A percentile compares a stretch with the other conserved stretches of the same genome.
phyloP scores from a whole-genome alignment of 2,329 filamentous ascomycete genomes.

The Triangularia verruculosa region DNA sequence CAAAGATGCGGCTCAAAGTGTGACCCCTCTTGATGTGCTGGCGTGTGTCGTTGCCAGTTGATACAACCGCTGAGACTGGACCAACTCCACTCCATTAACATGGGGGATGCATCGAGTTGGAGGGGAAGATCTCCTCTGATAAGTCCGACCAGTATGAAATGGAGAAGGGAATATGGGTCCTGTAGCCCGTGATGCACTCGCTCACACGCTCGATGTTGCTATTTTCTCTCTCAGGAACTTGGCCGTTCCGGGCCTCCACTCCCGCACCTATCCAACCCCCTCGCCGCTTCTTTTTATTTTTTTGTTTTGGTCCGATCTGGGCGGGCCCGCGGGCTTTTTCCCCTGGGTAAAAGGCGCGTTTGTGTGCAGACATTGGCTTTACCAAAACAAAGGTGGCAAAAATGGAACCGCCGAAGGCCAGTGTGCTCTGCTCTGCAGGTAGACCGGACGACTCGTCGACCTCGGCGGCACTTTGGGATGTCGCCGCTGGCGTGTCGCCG shows the following conservation, averaged over 20 bases:
- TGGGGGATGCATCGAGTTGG: slow-evolving; percentile 44
- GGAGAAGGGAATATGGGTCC: slow-evolving; percentile 23
- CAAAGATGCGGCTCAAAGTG: slow-evolving; percentile 64
- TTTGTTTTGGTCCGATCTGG: slow-evolving; percentile 26
- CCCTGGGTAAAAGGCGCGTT: slow-evolving; percentile 33
- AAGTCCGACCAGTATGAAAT: slow-evolving; percentile 27
- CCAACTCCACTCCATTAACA: slow-evolving; percentile 59
- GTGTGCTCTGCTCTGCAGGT: slow-evolving; percentile 37
- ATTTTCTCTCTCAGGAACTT: slow-evolving; percentile 12
- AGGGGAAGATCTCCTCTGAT: slow-evolving; percentile 47
- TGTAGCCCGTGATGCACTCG: slow-evolving; percentile 24
- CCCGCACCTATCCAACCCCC: slow-evolving; percentile 8
- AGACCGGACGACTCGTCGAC: slow-evolving; percentile 25
- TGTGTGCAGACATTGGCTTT: slow-evolving; percentile 41
- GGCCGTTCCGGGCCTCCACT: slow-evolving; percentile 15
- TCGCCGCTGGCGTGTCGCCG: slow-evolving; percentile 16
- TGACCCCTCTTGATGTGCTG: slow-evolving; percentile 85
- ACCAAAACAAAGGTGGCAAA: slow-evolving; percentile 46
- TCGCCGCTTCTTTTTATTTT: slow-evolving; percentile 12
- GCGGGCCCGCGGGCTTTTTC: slow-evolving; percentile 20
- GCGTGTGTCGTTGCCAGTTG: slow-evolving; percentile 82
- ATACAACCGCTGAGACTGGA: slow-evolving; percentile 61
- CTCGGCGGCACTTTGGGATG: slow-evolving; percentile 9
- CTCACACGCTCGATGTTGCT: slow-evolving; percentile 16
- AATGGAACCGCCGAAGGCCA: slow-evolving; percentile 41